Percentiles rank a stretch among this genome's conserved stretches.
Evolutionary conservation across 768 basidiomycete species (phyloP).

Genomic region (Amyloporia xantha): DNA sequence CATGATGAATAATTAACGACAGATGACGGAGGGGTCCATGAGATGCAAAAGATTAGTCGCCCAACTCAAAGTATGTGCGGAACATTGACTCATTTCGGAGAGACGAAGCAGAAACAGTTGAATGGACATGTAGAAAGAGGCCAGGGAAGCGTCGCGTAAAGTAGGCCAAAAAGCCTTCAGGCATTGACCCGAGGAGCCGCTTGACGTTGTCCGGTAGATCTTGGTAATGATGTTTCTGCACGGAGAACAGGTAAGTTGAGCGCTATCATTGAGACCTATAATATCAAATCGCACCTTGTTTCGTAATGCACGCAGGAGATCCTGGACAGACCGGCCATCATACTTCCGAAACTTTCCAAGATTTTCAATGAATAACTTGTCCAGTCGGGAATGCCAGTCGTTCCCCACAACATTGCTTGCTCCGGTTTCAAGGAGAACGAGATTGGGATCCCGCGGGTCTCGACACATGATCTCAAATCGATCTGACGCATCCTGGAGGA

Average conservation of each 20-base stretch:
- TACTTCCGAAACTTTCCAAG: slow-evolving; percentile 98
- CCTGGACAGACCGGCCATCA: slow-evolving; percentile 85
- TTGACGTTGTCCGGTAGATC: slow-evolving; percentile 92
- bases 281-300: slow-evolving; percentile 67
- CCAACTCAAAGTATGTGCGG: slow-evolving; percentile 77
- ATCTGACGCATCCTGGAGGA: slow-evolving; percentile 97
- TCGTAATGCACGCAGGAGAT: slow-evolving; percentile 84
- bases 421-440: slow-evolving; percentile 68
- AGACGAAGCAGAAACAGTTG: slow-evolving; percentile 67
- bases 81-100: slow-evolving; percentile 87
- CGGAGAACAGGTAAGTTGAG: not conserved
- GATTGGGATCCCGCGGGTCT: slow-evolving; percentile 75
- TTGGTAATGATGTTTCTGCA: slow-evolving; percentile 95
- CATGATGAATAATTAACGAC: slow-evolving; percentile 14
- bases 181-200: slow-evolving; percentile 83
- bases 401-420: slow-evolving; percentile 71
- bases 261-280: not conserved
- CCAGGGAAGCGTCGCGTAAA: slow-evolving; percentile 91
- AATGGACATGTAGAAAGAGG: slow-evolving; percentile 88
- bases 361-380: slow-evolving; percentile 89
- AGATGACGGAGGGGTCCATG: slow-evolving; percentile 5
- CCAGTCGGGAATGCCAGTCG: slow-evolving; percentile 85
- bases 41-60: slow-evolving; percentile 12
- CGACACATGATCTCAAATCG: slow-evolving; percentile 97
- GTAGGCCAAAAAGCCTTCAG: slow-evolving; percentile 86